These are phyloP conservation scores for Kandelia obovata DNA, from an alignment of 345 rosid genomes.

Conservation along the genomic window DNA sequence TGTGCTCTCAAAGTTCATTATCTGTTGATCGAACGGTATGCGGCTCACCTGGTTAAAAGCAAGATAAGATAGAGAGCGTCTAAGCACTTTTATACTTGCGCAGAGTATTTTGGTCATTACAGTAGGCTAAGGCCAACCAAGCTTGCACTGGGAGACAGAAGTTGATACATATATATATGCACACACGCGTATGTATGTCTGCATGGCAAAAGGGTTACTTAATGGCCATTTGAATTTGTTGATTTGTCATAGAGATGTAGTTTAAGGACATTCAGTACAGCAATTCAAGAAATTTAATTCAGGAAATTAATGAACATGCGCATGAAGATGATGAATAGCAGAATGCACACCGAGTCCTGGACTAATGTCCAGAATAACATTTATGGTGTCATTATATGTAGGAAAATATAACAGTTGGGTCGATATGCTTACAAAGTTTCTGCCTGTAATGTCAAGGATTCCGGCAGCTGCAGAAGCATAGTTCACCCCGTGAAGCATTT, in stretches of 20 bases:
- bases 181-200: too few relatives aligned
- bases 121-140: neutral
- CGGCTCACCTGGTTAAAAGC: slow-evolving; percentile 63
- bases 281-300: too few relatives aligned
- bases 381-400: too few relatives aligned
- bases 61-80: neutral
- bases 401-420: neutral
- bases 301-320: neutral
- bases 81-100: neutral
- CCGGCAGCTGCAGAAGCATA: slow-evolving; percentile 99
- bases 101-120: neutral
- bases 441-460: slow-evolving; percentile 80
- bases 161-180: neutral
- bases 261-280: neutral
- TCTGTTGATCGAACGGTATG: slow-evolving; percentile 80
- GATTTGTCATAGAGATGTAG: neutral
- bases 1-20: slow-evolving; percentile 70
- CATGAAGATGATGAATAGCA: neutral
- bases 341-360: neutral
- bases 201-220: neutral
- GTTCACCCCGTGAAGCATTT: slow-evolving; percentile 80
- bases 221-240: neutral
- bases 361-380: too few relatives aligned
- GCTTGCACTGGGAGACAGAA: neutral
- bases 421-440: slow-evolving; percentile 71